A percentile compares a stretch with the other conserved stretches of the same genome.
phyloP scores from a whole-genome alignment of 2,329 filamentous ascomycete species.

The Eutypella sp. region DNA sequence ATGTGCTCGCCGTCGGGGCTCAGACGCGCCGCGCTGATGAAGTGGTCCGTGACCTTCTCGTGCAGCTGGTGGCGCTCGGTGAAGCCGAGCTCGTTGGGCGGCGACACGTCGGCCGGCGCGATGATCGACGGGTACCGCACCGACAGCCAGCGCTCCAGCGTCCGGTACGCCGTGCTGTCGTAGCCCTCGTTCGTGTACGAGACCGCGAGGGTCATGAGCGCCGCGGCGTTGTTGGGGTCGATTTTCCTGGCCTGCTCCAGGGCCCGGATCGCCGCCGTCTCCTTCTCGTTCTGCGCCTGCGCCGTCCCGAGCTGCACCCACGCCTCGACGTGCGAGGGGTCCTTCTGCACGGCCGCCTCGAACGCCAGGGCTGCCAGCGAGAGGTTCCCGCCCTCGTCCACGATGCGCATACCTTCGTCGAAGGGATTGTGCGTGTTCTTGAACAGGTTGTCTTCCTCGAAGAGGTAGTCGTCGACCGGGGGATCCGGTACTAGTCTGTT shows the following conservation, averaged over 20 bases:
- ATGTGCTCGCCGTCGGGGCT: constrained; percentile 90
- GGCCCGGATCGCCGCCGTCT: constrained; percentile 89
- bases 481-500: constrained; percentile 57
- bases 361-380: constrained; percentile 92
- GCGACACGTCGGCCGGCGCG: constrained; percentile 65
- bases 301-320: constrained; percentile 90
- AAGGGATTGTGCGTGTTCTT: constrained; percentile 77
- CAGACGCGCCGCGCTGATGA: constrained; percentile 87
- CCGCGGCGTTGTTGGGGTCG: constrained; percentile 80
- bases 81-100: constrained; percentile 82
- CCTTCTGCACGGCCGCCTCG: constrained; percentile 89
- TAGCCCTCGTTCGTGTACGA: constrained; percentile 99
- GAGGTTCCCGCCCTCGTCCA: constrained; percentile 89
- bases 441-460: constrained; percentile 93
- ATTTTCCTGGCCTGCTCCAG: constrained; percentile 86
- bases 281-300: constrained; percentile 98
- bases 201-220: constrained; percentile 91
- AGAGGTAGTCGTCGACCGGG: constrained; percentile 82
- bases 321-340: constrained; percentile 80
- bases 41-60: constrained; percentile 82
- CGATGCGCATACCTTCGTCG: constrained; percentile 86
- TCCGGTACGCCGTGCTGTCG: constrained; percentile 93
- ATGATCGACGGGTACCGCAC: constrained; percentile 86
- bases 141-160: constrained; percentile 94
- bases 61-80: constrained; percentile 88